Evolutionary conservation across 2,329 filamentous ascomycete species (phyloP).

Genomic region (Phialophora chinensis): DNA sequence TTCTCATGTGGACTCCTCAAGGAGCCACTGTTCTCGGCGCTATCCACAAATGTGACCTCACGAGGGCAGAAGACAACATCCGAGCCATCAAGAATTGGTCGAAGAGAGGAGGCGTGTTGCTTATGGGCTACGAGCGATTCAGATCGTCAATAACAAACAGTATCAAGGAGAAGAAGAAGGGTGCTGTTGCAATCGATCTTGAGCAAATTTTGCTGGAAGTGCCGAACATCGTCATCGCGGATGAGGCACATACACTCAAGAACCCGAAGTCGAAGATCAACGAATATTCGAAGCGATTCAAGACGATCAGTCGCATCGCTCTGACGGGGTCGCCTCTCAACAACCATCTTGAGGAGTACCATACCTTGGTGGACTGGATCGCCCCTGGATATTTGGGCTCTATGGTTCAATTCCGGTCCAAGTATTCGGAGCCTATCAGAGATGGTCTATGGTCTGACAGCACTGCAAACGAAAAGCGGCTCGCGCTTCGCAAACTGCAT

Average conservation of each 20-base stretch:
- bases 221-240: slow-evolving; percentile 77
- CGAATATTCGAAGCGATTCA: slow-evolving; percentile 63
- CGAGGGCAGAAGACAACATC: slow-evolving; percentile 6
- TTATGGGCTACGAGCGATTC: slow-evolving; percentile 77
- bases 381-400: slow-evolving; percentile 78
- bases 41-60: slow-evolving; percentile 44
- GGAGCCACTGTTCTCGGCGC: slow-evolving; percentile 57
- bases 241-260: slow-evolving; percentile 84
- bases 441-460: slow-evolving; percentile 73
- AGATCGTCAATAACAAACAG: slow-evolving; percentile 39
- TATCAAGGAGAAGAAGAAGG: slow-evolving; percentile 33
- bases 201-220: slow-evolving; percentile 60
- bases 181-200: slow-evolving; percentile 48
- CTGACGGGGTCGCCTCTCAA: slow-evolving; percentile 85
- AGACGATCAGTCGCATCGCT: slow-evolving; percentile 74
- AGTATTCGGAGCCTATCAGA: slow-evolving; percentile 76
- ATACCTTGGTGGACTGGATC: slow-evolving; percentile 86
- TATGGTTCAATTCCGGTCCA: slow-evolving; percentile 68
- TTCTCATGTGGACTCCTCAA: slow-evolving; percentile 70
- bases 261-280: slow-evolving; percentile 64
- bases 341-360: slow-evolving; percentile 85
- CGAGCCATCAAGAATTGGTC: slow-evolving; percentile 42
- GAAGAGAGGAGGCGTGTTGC: slow-evolving; percentile 70
- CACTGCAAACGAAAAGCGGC: slow-evolving; percentile 59
- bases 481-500: slow-evolving; percentile 69